Percentiles rank a stretch among this genome's conserved stretches.
phyloP scores from a whole-genome alignment of 441 rosid genomes.

The Raphanus hybrid region DNA sequence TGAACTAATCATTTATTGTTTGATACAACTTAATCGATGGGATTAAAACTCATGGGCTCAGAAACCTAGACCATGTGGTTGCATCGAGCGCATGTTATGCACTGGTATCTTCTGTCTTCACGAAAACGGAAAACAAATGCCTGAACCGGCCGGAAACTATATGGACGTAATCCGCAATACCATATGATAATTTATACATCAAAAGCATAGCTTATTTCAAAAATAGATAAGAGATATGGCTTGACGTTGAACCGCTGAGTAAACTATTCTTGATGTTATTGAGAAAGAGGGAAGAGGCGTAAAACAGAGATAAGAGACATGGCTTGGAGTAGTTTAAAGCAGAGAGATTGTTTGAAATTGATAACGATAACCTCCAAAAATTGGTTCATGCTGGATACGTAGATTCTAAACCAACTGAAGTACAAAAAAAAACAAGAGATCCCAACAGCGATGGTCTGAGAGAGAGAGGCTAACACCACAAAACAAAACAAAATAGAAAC shows the following conservation, averaged over 20 bases:
- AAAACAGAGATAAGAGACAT: too few relatives aligned
- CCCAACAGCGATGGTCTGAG: slow-evolving; percentile 11
- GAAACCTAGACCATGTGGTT: slow-evolving; percentile 25
- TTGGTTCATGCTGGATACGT: slow-evolving; percentile 12
- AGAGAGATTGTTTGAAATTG: not conserved
- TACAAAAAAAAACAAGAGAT: slow-evolving; percentile 13
- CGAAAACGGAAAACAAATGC: not conserved
- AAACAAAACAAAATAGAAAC: slow-evolving; percentile 27
- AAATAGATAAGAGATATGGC: too few relatives aligned
- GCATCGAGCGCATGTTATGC: slow-evolving; percentile 1
- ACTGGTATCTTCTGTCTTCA: not conserved
- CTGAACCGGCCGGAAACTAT: not conserved
- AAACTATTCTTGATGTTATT: too few relatives aligned
- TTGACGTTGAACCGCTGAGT: too few relatives aligned
- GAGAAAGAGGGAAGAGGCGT: too few relatives aligned
- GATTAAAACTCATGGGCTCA: not conserved
- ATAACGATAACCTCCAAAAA: slow-evolving; percentile 10
- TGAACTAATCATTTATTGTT: not conserved
- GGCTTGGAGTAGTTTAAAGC: not conserved
- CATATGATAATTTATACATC: too few relatives aligned
- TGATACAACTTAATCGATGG: not conserved
- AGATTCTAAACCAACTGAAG: slow-evolving; percentile 26
- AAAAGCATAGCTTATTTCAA: too few relatives aligned
- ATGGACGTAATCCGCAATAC: too few relatives aligned
- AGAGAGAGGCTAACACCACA: slow-evolving; percentile 15